Conservation (phyloP, 106 monocot species). For the Amphibolis antarctica region DNA sequence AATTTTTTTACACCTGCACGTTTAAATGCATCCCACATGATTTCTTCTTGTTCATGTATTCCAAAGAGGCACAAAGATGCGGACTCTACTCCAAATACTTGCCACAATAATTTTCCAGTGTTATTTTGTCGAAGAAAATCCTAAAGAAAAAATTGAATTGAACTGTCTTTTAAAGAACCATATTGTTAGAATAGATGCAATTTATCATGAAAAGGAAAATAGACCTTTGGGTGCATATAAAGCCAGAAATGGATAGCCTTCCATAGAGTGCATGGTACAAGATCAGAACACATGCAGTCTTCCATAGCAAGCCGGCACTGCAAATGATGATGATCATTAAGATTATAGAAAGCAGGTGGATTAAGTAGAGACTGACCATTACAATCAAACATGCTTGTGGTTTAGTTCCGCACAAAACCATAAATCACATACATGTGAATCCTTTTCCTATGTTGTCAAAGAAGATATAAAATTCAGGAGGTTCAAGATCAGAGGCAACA, state of each 20-base stretch:
- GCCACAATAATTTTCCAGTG: slow-evolving; percentile 92
- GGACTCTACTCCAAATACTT: slow-evolving; percentile 76
- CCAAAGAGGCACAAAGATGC: slow-evolving; percentile 78
- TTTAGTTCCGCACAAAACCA: too few species aligned
- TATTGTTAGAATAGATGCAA: background rate
- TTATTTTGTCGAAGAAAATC: slow-evolving; percentile 98
- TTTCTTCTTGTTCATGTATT: slow-evolving; percentile 73
- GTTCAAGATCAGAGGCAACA: too few species aligned
- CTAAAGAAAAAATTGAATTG: slow-evolving; percentile 24
- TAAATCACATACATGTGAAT: too few species aligned
- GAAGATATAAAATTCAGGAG: too few species aligned
- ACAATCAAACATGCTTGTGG: too few species aligned
- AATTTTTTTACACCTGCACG: slow-evolving; percentile 35
- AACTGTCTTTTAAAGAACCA: background rate
- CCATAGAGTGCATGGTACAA: slow-evolving; percentile 47
- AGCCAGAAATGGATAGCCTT: slow-evolving; percentile 69
- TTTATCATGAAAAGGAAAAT: background rate
- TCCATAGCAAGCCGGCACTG: slow-evolving; percentile 95
- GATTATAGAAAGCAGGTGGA: background rate
- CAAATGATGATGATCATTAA: slow-evolving; percentile 9
- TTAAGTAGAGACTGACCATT: background rate
- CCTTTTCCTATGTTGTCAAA: too few species aligned
- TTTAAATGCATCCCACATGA: slow-evolving; percentile 85
- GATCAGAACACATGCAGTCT: slow-evolving; percentile 93
- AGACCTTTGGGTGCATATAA: slow-evolving; percentile 99